Conservation (phyloP, 129 eudicot genomes). For the Centaurea solstitialis region DNA sequence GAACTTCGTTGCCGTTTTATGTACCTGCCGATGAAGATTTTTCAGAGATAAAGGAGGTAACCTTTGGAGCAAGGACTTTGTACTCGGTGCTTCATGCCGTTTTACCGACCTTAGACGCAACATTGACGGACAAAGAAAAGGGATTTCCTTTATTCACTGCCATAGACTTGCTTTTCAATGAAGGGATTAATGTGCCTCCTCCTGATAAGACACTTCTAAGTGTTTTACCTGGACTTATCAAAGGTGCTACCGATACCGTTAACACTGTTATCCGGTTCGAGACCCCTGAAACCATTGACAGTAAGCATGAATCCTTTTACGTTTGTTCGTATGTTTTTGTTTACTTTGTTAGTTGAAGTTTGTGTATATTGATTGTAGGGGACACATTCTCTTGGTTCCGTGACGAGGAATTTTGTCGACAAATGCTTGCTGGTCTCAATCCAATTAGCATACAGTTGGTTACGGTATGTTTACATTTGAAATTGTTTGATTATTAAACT, state of each 20-base stretch:
- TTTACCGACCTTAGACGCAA: constrained; percentile 37
- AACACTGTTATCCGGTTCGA: constrained; percentile 51
- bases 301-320: constrained; percentile 31
- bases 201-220: not conserved
- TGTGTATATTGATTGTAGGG: constrained; percentile 35
- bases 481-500: not conserved
- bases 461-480: constrained; percentile 36
- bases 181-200: constrained; percentile 53
- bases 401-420: constrained; percentile 77
- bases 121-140: constrained; percentile 32
- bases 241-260: constrained; percentile 29
- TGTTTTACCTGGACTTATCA: constrained; percentile 65
- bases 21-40: constrained; percentile 81
- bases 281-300: constrained; percentile 56
- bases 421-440: constrained; percentile 80
- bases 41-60: constrained; percentile 52
- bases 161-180: constrained; percentile 59
- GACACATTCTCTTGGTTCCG: constrained; percentile 80
- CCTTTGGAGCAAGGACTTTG: constrained; percentile 51
- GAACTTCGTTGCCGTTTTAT: constrained; percentile 43
- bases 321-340: not conserved
- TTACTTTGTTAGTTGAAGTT: not conserved
- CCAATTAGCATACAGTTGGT: constrained; percentile 61
- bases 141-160: constrained; percentile 66
- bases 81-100: constrained; percentile 59